Conservation (phyloP, 1,139 yeast species). For the Taphrina betulina region DNA sequence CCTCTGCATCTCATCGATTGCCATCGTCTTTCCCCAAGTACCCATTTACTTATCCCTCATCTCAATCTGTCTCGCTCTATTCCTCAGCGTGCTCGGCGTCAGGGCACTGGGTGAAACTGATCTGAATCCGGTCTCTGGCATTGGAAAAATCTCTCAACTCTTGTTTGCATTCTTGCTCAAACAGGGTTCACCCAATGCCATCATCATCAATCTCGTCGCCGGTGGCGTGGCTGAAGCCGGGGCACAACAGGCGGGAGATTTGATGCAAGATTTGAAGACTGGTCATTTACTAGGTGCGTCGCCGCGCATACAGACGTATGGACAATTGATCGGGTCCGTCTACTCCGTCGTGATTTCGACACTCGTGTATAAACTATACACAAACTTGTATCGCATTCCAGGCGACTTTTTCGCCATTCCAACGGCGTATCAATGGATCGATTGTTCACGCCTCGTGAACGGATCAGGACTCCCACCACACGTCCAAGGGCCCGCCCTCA, state of each 20-base stretch:
- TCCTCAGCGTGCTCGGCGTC: slow-evolving; percentile 81
- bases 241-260: slow-evolving; percentile 97
- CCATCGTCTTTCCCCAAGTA: slow-evolving; percentile 62
- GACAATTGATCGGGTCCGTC: slow-evolving; percentile 81
- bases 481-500: slow-evolving; percentile 63
- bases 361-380: slow-evolving; percentile 77
- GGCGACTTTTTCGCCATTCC: slow-evolving; percentile 79
- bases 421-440: slow-evolving; percentile 95
- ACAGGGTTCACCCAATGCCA: slow-evolving; percentile 69
- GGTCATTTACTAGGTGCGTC: slow-evolving; percentile 91
- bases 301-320: slow-evolving; percentile 85
- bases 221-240: slow-evolving; percentile 99
- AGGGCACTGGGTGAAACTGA: slow-evolving; percentile 96
- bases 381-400: slow-evolving; percentile 78
- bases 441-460: slow-evolving; percentile 86
- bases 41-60: slow-evolving; percentile 68
- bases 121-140: slow-evolving; percentile 93
- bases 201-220: slow-evolving; percentile 80
- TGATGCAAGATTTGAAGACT: slow-evolving; percentile 85
- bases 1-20: slow-evolving; percentile 64
- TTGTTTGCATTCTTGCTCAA: slow-evolving; percentile 84
- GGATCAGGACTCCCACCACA: slow-evolving; percentile 86
- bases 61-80: slow-evolving; percentile 71
- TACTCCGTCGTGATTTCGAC: slow-evolving; percentile 81
- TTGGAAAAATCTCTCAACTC: slow-evolving; percentile 88